Percentiles rank a stretch among this genome's conserved stretches.
These are phyloP conservation scores for Allium cepa DNA, from an alignment of 106 monocot genomes.

Conservation along the genomic window DNA sequence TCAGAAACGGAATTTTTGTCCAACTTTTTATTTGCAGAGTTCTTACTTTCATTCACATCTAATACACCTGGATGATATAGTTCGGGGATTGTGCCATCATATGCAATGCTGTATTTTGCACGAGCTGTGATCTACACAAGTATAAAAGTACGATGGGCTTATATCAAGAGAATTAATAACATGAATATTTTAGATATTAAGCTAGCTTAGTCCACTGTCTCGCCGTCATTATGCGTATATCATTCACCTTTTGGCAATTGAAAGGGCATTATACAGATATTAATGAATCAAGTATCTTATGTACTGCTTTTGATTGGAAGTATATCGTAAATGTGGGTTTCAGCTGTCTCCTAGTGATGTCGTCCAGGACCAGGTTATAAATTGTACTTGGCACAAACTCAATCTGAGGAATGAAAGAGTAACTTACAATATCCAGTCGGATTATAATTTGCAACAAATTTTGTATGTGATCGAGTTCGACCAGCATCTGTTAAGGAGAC, in stretches of 20 bases:
- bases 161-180: too few species aligned
- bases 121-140: constrained; percentile 52
- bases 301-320: too few species aligned
- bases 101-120: constrained; percentile 75
- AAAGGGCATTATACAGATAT: too few species aligned
- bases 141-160: background rate
- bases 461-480: constrained; percentile 47
- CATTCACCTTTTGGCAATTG: too few species aligned
- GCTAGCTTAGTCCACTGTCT: background rate
- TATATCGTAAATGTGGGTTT: too few species aligned
- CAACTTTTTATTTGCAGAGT: constrained; percentile 5
- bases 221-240: background rate
- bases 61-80: constrained; percentile 30
- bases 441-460: constrained; percentile 31
- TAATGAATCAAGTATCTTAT: too few species aligned
- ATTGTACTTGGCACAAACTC: background rate
- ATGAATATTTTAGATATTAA: too few species aligned
- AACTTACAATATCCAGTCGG: constrained; percentile 64
- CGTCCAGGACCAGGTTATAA: background rate
- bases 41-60: constrained; percentile 1
- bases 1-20: constrained; percentile 12
- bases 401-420: background rate
- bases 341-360: too few species aligned
- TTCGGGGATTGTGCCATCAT: constrained; percentile 61
- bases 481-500: constrained; percentile 39